Conservation (phyloP, 1,139 yeast genomes). For the Blastobotrys proliferans region DNA sequence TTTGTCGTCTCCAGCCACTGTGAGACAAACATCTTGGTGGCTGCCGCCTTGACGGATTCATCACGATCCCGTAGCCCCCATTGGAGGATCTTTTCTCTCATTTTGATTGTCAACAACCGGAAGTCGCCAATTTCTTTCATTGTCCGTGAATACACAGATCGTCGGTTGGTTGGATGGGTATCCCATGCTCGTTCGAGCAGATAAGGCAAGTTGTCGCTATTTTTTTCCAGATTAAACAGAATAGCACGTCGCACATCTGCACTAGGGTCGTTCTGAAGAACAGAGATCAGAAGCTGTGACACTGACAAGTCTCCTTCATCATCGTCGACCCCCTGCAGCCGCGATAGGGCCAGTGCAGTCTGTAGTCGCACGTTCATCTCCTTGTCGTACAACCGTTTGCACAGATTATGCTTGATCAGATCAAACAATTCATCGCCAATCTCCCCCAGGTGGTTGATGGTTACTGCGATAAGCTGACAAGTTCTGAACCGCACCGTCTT, state of each 20-base stretch:
- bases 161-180: constrained; percentile 63
- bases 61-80: constrained; percentile 94
- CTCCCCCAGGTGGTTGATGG: constrained; percentile 70
- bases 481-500: constrained; percentile 76
- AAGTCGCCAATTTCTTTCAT: constrained; percentile 68
- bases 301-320: constrained; percentile 38
- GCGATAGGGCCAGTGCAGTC: constrained; percentile 74
- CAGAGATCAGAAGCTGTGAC: constrained; percentile 46
- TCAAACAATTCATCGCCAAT: constrained; percentile 71
- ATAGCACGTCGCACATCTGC: constrained; percentile 91
- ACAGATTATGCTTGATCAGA: constrained; percentile 56
- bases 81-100: constrained; percentile 61
- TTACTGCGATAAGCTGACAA: constrained; percentile 69
- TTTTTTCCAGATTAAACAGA: constrained; percentile 61
- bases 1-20: constrained; percentile 70
- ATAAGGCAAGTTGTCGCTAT: constrained; percentile 50
- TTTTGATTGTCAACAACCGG: constrained; percentile 51
- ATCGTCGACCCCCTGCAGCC: constrained; percentile 62
- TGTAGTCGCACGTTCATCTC: constrained; percentile 77
- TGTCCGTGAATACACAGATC: constrained; percentile 65
- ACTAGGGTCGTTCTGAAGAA: constrained; percentile 72
- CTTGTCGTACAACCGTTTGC: constrained; percentile 67
- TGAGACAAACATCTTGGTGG: constrained; percentile 61
- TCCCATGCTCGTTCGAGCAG: constrained; percentile 83
- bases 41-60: constrained; percentile 64